Base-by-base conservation (phyloP, 306 rosid species). In the Echinosophora koreensis region DNA sequence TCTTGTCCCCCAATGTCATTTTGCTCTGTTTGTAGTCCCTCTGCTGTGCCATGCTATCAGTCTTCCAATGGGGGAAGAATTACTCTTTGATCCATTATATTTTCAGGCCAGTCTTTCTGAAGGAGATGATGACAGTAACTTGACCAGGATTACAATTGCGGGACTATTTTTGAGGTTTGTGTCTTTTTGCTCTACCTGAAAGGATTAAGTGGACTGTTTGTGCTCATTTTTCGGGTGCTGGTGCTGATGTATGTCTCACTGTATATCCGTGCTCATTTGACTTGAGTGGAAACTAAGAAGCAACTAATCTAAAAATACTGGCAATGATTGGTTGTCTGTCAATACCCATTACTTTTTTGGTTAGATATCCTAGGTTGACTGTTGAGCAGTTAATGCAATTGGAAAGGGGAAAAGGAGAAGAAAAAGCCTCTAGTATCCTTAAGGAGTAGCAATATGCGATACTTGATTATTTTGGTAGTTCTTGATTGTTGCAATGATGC, bases 91-190 rank as follows among this genome's bases (percentile, higher is more conserved):
- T 78, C 50, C 50, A 51, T 47, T 81, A 72, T 54, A 56, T 37
- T 79, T 84, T 80, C 92, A 94, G 98, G 92, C 89, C 75, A 88
- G 90, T 74, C 81, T 90, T 79, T 87, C 91, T 18, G 92, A 90
- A 67, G 97, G 94, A 83, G 85, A 80, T 71, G 79, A 76, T 74
- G 91, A 90, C 72, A 87, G 86, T 57, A 92, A 85, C 88, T 86
- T 92, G 84, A 89, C 97, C 2, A 84, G 66, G 80, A 88, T 92
- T 81, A 89, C 88, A 81, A 81, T 94, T 84, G 88, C 86, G 47
- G 98, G 97, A 76, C 80, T 94, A 38, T 94, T 94, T 79, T 82
- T 94, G 80, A 94, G 97, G 97, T 89, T 77, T 69, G 80, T 28
- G 42, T 80, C 61, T 37, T 60, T 80, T 17, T 34, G 6, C 75